Percentiles rank a stretch among this genome's conserved stretches.
Conservation (phyloP, 2,329 filamentous ascomycete genomes). For the Arthrobotrys megalospora region DNA sequence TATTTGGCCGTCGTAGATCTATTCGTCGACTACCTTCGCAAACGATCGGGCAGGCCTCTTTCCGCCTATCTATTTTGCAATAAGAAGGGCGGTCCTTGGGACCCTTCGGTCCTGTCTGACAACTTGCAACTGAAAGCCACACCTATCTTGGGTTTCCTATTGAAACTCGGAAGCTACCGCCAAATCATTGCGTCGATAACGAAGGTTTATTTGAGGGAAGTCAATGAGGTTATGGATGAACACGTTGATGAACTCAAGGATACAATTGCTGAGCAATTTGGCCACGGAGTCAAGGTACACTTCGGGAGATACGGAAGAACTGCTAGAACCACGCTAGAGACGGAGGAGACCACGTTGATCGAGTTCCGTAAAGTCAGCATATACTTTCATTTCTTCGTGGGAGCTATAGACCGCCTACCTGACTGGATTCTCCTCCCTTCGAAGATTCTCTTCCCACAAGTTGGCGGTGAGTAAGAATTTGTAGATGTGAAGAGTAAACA, state of each 20-base stretch:
- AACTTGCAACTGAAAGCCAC: not conserved
- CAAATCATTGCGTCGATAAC: conserved; percentile 13
- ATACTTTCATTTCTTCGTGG: conserved; percentile 13
- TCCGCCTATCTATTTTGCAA: not conserved
- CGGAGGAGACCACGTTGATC: not conserved
- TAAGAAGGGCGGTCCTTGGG: not conserved
- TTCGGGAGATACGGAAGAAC: not conserved
- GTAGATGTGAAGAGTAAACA: not conserved
- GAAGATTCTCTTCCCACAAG: not conserved
- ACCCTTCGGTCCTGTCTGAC: not conserved
- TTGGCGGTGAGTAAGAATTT: not conserved
- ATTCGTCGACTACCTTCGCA: conserved; percentile 1
- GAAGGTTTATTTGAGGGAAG: not conserved
- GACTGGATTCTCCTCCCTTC: not conserved
- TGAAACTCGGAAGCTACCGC: conserved; percentile 6
- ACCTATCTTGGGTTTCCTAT: not conserved
- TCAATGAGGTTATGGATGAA: not conserved
- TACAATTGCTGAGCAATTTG: not conserved
- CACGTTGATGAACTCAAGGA: not conserved
- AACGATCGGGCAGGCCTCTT: not conserved
- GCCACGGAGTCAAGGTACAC: not conserved
- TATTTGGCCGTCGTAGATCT: conserved; percentile 1
- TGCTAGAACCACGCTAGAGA: not conserved
- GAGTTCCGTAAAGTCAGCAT: conserved; percentile 2
- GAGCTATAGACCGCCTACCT: not conserved